Percentiles rank a stretch among this genome's conserved stretches.
phyloP scores from a whole-genome alignment of 2,329 filamentous ascomycete genomes.

The Fusarium decemcellulare region DNA sequence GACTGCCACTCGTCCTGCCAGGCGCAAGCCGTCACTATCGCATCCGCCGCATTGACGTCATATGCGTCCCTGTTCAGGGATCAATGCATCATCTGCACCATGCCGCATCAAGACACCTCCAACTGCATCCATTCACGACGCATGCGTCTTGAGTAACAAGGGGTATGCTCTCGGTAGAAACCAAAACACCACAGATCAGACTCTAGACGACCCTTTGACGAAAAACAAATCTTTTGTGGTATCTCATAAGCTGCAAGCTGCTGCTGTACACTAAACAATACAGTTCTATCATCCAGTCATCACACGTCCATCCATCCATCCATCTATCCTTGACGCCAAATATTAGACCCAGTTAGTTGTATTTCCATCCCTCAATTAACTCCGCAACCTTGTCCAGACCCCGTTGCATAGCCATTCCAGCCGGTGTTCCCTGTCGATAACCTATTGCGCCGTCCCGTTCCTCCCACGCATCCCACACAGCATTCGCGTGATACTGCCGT shows the following conservation, averaged over 20 bases:
- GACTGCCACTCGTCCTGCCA: neutral
- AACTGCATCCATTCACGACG: constrained; percentile 10
- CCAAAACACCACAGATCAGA: no score
- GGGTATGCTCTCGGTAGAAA: neutral
- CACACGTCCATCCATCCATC: constrained; percentile 8
- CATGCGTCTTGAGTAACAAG: constrained; percentile 1
- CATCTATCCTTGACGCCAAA: constrained; percentile 22
- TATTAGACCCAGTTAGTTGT: constrained; percentile 31
- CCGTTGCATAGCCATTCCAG: constrained; percentile 46
- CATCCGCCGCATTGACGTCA: constrained; percentile 5
- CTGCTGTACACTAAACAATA: constrained; percentile 15
- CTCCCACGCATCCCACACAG: constrained; percentile 48
- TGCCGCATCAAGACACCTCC: neutral
- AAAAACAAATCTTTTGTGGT: constrained; percentile 40
- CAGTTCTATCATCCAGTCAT: constrained; percentile 28
- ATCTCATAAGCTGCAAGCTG: constrained; percentile 29
- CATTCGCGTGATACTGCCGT: constrained; percentile 45
- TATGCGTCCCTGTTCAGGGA: constrained; percentile 8
- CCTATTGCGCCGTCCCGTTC: constrained; percentile 42
- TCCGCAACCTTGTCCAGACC: constrained; percentile 46
- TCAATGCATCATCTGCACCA: constrained; percentile 2
- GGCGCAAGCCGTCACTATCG: neutral
- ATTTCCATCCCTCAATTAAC: constrained; percentile 47
- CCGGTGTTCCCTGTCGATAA: constrained; percentile 47
- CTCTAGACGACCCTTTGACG: neutral